A percentile compares a stretch with the other conserved stretches of the same genome.
These are phyloP conservation scores for Theileria luwenshuni DNA, from an alignment of 169 alveolate species.

Conservation along the genomic window DNA sequence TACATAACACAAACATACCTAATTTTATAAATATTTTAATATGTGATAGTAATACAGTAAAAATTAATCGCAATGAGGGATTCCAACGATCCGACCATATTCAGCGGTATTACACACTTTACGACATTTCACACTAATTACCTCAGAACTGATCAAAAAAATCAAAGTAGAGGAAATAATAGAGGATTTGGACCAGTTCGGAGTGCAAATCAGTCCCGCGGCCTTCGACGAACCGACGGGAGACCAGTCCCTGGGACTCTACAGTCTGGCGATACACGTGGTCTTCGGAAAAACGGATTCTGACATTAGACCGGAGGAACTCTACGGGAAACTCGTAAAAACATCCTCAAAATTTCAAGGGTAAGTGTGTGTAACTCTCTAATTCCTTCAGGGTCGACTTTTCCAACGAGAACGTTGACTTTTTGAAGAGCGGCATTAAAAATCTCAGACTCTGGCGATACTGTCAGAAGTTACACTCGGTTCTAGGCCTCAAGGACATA, in stretches of 20 bases:
- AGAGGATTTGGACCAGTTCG: constrained; percentile 66
- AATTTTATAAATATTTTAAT: constrained; percentile 17
- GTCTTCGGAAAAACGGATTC: constrained; percentile 58
- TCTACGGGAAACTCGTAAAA: constrained; percentile 38
- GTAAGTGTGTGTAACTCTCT: constrained; percentile 7
- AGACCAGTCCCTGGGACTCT: constrained; percentile 63
- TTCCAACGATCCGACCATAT: constrained; percentile 28
- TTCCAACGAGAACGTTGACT: constrained; percentile 36
- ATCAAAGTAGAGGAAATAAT: constrained; percentile 61
- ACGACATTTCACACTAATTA: not conserved
- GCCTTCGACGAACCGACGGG: constrained; percentile 58
- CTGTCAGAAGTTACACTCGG: constrained; percentile 55
- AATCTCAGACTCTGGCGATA: constrained; percentile 66
- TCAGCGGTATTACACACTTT: constrained; percentile 29
- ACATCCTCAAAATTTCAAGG: constrained; percentile 43
- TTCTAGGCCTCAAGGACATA: constrained; percentile 58
- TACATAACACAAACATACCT: constrained; percentile 66
- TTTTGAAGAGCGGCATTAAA: constrained; percentile 49
- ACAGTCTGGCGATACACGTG: constrained; percentile 66
- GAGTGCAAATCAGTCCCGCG: constrained; percentile 54
- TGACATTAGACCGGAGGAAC: constrained; percentile 67
- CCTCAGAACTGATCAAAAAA: constrained; percentile 59
- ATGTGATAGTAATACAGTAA: not conserved
- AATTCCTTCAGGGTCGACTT: constrained; percentile 28
- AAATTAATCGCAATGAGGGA: not conserved